These are phyloP conservation scores for Paraconiothyrium brasiliense DNA, from an alignment of 2,329 filamentous ascomycete species.

Conservation along the genomic window DNA sequence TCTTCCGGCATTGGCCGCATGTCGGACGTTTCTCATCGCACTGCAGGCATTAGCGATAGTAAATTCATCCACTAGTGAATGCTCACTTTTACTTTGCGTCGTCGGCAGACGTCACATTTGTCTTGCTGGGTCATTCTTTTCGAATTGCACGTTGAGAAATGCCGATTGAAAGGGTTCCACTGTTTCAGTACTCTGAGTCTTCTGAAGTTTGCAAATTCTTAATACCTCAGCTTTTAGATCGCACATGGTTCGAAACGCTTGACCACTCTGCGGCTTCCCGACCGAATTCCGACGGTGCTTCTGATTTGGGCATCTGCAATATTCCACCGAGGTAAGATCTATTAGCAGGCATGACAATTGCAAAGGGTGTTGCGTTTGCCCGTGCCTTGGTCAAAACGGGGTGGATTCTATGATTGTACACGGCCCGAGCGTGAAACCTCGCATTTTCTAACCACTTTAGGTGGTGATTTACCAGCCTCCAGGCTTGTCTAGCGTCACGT, in stretches of 20 bases:
- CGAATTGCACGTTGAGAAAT: too few species aligned
- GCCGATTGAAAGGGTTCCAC: too few species aligned
- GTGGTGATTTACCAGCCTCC: background rate
- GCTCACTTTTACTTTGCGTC: conserved; percentile 18
- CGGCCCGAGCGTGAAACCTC: background rate
- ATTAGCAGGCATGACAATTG: background rate
- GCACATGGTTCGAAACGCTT: background rate
- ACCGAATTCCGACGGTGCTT: background rate
- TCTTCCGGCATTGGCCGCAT: conserved; percentile 19
- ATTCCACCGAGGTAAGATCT: background rate
- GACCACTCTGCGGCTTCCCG: background rate
- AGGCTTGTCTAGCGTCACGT: too few species aligned
- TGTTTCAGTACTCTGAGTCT: background rate
- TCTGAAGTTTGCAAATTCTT: background rate
- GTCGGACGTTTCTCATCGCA: conserved; percentile 15
- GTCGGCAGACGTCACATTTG: conserved; percentile 18
- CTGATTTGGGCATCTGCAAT: background rate
- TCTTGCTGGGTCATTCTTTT: conserved; percentile 11
- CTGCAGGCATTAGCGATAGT: conserved; percentile 10
- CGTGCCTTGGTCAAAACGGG: too few species aligned
- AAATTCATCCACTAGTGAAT: background rate
- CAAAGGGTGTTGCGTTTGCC: too few species aligned
- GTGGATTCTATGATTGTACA: too few species aligned
- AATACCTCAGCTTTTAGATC: background rate
- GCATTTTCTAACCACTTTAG: conserved; percentile 7